These are phyloP conservation scores for Aspergillus olivimuriae DNA, from an alignment of 495 filamentous ascomycete species.

Conservation along the genomic window DNA sequence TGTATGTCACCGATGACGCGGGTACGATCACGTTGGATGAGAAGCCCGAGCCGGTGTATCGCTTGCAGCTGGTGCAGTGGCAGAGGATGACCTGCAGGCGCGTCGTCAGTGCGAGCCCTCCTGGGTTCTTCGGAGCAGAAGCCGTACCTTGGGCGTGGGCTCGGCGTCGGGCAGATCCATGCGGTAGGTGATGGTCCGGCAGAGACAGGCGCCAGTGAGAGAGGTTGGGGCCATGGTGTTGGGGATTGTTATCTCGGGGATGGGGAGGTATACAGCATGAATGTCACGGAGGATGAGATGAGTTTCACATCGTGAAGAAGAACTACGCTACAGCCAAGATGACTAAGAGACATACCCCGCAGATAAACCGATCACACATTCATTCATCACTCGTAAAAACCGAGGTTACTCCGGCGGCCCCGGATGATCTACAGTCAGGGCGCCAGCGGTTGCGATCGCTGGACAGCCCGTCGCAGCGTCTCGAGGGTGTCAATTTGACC, in stretches of 20 bases:
- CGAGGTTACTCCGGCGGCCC: too few species aligned
- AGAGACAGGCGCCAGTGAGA: constrained; percentile 22
- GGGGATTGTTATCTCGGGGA: too few species aligned
- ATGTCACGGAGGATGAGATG: too few species aligned
- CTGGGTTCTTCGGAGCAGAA: not conserved
- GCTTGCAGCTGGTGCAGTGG: constrained; percentile 29
- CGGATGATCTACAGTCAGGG: not conserved
- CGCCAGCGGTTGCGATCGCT: not conserved
- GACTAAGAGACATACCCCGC: too few species aligned
- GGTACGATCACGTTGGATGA: constrained; percentile 23
- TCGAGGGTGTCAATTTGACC: constrained; percentile 6
- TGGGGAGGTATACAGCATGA: too few species aligned
- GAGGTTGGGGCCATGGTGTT: too few species aligned
- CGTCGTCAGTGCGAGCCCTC: not conserved
- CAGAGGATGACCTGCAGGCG: constrained; percentile 18
- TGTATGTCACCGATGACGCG: constrained; percentile 9
- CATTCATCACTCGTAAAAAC: too few species aligned
- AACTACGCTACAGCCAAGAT: too few species aligned
- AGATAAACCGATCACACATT: too few species aligned
- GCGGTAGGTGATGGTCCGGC: constrained; percentile 20
- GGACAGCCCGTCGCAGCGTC: constrained; percentile 14
- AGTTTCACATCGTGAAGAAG: too few species aligned
- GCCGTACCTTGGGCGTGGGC: constrained; percentile 16
- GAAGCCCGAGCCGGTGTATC: constrained; percentile 23
- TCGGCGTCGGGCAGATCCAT: constrained; percentile 15